These are phyloP conservation scores for Metarhizium humberi DNA, from an alignment of 2,329 filamentous ascomycete species.

Conservation along the genomic window DNA sequence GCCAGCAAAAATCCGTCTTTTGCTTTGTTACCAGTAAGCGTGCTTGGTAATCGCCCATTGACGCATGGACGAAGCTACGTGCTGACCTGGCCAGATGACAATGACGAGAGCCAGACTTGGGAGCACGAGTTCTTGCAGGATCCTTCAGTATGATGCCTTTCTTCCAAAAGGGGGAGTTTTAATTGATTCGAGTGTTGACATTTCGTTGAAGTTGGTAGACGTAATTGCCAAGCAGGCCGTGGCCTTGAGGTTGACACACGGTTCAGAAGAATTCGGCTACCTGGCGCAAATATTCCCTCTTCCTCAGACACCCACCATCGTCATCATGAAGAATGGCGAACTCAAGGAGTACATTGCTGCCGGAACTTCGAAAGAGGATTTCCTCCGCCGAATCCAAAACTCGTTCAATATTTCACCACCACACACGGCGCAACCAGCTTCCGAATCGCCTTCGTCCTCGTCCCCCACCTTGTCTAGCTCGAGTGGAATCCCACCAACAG, in stretches of 20 bases:
- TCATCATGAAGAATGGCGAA: constrained; percentile 72
- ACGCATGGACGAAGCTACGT: neutral
- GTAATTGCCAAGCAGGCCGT: constrained; percentile 56
- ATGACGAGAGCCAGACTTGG: constrained; percentile 61
- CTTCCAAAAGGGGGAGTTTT: neutral
- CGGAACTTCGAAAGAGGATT: constrained; percentile 56
- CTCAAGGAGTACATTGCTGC: constrained; percentile 67
- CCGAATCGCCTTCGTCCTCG: neutral
- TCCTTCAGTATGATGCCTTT: constrained; percentile 35
- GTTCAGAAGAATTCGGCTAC: constrained; percentile 73
- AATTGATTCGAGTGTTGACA: constrained; percentile 2
- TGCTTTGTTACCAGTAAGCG: constrained; percentile 72
- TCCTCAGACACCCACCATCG: constrained; percentile 65
- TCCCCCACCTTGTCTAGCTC: constrained; percentile 9
- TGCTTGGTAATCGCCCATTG: neutral
- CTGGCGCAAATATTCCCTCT: constrained; percentile 76
- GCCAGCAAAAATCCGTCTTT: constrained; percentile 66
- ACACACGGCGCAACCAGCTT: constrained; percentile 5
- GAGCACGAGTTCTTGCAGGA: constrained; percentile 59
- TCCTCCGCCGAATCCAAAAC: constrained; percentile 36
- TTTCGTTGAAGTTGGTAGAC: constrained; percentile 36
- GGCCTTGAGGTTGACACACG: constrained; percentile 58
- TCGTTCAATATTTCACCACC: constrained; percentile 20
- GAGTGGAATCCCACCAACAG: constrained; percentile 11
- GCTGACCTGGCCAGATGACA: constrained; percentile 45